Base-by-base conservation (phyloP, 148 eudicot species). In the Spergularia marina region DNA sequence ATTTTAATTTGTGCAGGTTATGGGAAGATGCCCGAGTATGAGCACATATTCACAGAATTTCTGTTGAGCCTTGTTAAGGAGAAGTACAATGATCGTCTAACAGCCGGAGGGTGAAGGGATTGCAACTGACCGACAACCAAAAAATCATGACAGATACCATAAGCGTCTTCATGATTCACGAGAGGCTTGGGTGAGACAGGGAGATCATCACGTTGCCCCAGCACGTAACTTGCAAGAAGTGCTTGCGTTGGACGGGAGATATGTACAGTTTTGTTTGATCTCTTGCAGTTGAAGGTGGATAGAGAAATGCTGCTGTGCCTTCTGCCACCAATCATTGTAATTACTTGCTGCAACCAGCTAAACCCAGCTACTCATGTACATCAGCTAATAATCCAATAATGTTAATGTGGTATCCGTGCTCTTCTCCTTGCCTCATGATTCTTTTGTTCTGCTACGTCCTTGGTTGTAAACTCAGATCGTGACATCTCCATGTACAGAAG, bases 1-100 rank as follows among this genome's bases (percentile, higher is more conserved):
- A 5, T 54, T 23, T 20, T 61, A 60, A 39, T 70, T 63, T 40
- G 60, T 74, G 79, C 91, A 94, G 98, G 98, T 54, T 93, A 91
- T 55, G 97, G 97, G 49, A 93, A 93, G 85, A 89, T 93, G 94
- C 97, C 98, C 66, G 97, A 86, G 63, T 93, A 93, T 23, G 97
- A 91, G 84, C 94, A 93, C 77, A 88, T 93, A 70, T 91, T 93
- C 64, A 93, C 98, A 12, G 98, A 93, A 78, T 93, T 93, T 74
- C 86, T 91, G 60, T 84, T 94, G 82, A 79, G 83, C 68, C 80
- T 93, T 75, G 85, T 52, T 15, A 68, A 85, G 53, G 83, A 74
- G 82, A 89, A 88, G 77, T 84, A 83, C 77, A 78, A 74, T 57
- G 79, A 76, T 51, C 79, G 40, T 25, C 53, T 67, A 59, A 57